A percentile compares a stretch with the other conserved stretches of the same genome.
Conservation (phyloP, 2,329 filamentous ascomycete species). For the Leptographium lundbergii region DNA sequence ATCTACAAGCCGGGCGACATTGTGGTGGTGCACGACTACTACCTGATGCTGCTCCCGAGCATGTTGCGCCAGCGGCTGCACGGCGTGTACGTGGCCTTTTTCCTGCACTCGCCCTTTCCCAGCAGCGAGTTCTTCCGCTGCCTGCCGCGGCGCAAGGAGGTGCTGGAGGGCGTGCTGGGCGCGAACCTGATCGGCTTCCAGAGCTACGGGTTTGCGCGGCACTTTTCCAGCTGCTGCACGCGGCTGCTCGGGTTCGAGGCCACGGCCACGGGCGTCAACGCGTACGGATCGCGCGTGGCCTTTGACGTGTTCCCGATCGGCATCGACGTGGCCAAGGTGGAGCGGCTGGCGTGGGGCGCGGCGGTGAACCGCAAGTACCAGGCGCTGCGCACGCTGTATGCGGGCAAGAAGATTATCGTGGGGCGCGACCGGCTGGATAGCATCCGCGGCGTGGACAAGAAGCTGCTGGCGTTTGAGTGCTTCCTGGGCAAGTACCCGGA, state of each 20-base stretch:
- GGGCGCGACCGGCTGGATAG: conserved; percentile 89
- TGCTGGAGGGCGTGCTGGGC: conserved; percentile 79
- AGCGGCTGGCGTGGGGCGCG: conserved; percentile 59
- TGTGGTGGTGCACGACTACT: conserved; percentile 88
- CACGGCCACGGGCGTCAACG: conserved; percentile 72
- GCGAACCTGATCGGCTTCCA: conserved; percentile 93
- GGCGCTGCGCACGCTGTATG: conserved; percentile 63
- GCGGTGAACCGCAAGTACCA: conserved; percentile 59
- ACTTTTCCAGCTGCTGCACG: conserved; percentile 90
- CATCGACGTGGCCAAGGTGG: conserved; percentile 74
- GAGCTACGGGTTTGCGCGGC: conserved; percentile 86
- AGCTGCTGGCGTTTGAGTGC: conserved; percentile 84
- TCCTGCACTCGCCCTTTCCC: conserved; percentile 86
- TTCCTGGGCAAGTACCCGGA: conserved; percentile 86
- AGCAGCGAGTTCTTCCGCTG: conserved; percentile 93
- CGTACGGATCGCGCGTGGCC: conserved; percentile 77
- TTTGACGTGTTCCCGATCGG: conserved; percentile 93
- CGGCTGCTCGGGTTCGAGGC: conserved; percentile 84
- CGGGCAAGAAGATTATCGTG: conserved; percentile 89
- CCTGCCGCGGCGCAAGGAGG: conserved; percentile 74
- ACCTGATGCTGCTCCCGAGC: conserved; percentile 78
- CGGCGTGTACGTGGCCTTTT: conserved; percentile 90
- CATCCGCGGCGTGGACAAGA: conserved; percentile 87
- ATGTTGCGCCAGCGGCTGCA: conserved; percentile 76
- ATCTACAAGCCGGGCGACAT: conserved; percentile 88